These are phyloP conservation scores for Suillus fuscotomentosus DNA, from an alignment of 768 basidiomycete genomes.

Conservation along the genomic window DNA sequence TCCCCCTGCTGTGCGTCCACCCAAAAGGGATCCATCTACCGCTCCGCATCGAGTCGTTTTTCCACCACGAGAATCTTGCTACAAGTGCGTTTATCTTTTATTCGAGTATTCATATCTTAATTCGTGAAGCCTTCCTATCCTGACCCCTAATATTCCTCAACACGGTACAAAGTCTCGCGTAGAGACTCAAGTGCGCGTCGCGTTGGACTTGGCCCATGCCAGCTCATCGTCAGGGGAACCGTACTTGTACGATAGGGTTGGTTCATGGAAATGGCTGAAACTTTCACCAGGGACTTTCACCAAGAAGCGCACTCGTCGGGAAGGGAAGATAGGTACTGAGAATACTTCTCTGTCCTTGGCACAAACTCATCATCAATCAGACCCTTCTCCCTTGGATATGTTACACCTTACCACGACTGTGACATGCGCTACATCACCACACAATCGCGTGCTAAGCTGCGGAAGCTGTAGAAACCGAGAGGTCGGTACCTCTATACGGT, in stretches of 20 bases:
- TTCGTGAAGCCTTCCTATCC: constrained; percentile 64
- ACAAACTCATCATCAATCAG: constrained; percentile 37
- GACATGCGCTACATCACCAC: constrained; percentile 78
- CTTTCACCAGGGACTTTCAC: constrained; percentile 81
- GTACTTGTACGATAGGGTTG: constrained; percentile 72
- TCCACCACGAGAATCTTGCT: constrained; percentile 73
- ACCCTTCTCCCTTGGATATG: constrained; percentile 66
- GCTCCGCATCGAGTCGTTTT: constrained; percentile 60
- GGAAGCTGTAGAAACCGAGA: constrained; percentile 88
- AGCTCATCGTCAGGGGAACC: constrained; percentile 58
- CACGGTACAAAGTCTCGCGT: constrained; percentile 87
- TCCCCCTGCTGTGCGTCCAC: constrained; percentile 59
- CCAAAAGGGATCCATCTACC: constrained; percentile 50
- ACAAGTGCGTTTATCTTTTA: constrained; percentile 52
- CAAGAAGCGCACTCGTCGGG: constrained; percentile 81
- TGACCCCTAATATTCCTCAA: constrained; percentile 81
- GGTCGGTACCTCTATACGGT: constrained; percentile 39
- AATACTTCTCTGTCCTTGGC: constrained; percentile 1
- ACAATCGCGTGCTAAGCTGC: constrained; percentile 76
- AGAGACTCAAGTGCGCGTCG: constrained; percentile 91
- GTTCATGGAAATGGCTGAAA: constrained; percentile 88
- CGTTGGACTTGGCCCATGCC: constrained; percentile 73
- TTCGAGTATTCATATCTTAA: constrained; percentile 9
- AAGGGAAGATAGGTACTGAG: constrained; percentile 71
- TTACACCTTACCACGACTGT: constrained; percentile 73